Conservation (phyloP, 139 green algal species). For the Desmodesmus armatus region DNA sequence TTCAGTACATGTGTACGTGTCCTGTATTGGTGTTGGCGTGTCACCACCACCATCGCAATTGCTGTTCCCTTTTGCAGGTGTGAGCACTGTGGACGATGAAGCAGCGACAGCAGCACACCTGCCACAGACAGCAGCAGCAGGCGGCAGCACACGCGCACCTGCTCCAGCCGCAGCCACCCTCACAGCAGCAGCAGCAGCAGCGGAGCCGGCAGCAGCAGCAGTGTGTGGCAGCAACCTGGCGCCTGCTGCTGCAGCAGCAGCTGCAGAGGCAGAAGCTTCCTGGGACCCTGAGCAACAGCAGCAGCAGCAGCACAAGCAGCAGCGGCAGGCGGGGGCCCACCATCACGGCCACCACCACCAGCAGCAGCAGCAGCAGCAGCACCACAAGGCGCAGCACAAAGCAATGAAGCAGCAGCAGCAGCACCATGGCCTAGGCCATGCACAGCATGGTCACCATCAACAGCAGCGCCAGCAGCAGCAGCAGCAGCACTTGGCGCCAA, state of each 20-base stretch:
- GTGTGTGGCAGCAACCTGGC: conserved; percentile 26
- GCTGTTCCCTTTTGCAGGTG: background rate
- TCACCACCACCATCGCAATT: too few relatives aligned
- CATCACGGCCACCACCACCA: background rate
- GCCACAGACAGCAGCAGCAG: conserved; percentile 4
- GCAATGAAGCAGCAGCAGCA: conserved; percentile 3
- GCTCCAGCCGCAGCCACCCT: background rate
- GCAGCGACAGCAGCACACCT: background rate
- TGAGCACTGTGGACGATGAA: background rate
- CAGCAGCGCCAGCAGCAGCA: too few relatives aligned
- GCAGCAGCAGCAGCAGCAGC: background rate
- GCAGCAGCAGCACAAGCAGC: background rate
- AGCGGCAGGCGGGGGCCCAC: background rate
- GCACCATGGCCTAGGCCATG: background rate
- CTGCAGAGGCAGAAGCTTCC: conserved; percentile 27
- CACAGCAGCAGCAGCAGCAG: conserved; percentile 13
- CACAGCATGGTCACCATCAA: too few relatives aligned
- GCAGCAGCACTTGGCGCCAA: too few relatives aligned
- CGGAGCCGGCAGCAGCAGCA: conserved; percentile 13
- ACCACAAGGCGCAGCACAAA: background rate
- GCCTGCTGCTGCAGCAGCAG: background rate
- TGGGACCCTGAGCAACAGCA: conserved; percentile 22
- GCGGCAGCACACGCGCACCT: background rate
- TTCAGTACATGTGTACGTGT: too few relatives aligned
- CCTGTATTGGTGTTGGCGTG: too few relatives aligned